Base-by-base conservation (phyloP, 805 yeast species). In the Cyberlindnera xylosilytica region DNA sequence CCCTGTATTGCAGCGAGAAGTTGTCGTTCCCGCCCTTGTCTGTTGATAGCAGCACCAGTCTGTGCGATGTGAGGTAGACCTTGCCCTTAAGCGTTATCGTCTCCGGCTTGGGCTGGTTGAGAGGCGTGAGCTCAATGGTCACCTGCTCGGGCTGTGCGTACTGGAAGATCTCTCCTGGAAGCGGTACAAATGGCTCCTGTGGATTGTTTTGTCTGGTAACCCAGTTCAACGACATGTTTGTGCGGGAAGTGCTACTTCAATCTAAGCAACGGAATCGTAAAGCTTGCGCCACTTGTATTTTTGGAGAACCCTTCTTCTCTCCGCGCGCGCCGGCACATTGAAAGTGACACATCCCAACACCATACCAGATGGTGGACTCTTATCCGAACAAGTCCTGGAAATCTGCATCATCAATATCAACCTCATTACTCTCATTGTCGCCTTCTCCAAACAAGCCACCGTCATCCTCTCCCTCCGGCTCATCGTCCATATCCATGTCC, bases 41-140 rank as follows among this genome's bases (percentile, higher is more conserved):
- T 7, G 15, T 33, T 4, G 41, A 34, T 3, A 74, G 53, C 38
- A 61, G 64, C 8, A 74, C 65, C 0, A 76, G 32, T 35, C 79
- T 45, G 34, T 62, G 62, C 22, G 64, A 68, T 0, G 79, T 73
- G 19, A 75, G 50, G 47, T 62, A 72, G 1, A 70, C 34, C 36
- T 54, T 58, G 1, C 79, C 80, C 22, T 50, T 52, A 2, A 54
- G 20, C 13, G 34, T 40, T 4, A 52, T 46, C 3, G 51, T 44
- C 31, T 58, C 59, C 6, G 59, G 51, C 9, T 50, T 53, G 6
- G 40, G 44, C 20, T 54, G 58, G 4, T 55, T 54, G 4, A 52
- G 23, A 0, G 57, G 56, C 5, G 51, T 41, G 4, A 53, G 42
- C 20, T 47, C 44, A 6, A 55, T 2, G 0, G 35, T 20, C 20